Evolutionary conservation across 495 filamentous ascomycete species (phyloP).

Genomic region (Aspergillus ostianus): DNA sequence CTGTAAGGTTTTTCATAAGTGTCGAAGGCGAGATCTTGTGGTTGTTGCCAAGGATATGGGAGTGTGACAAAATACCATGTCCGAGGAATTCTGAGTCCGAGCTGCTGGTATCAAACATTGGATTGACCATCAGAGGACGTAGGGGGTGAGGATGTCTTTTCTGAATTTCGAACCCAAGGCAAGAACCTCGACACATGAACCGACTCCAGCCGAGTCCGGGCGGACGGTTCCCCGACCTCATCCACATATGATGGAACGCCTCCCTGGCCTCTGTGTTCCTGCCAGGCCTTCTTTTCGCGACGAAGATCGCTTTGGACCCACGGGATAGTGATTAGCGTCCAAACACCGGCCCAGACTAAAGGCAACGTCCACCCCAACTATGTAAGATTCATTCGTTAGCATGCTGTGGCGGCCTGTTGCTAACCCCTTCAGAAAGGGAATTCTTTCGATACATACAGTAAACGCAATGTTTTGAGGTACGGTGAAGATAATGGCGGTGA

Average conservation of each 20-base stretch:
- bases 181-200: slow-evolving; percentile 36
- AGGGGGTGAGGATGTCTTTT: slow-evolving; percentile 8
- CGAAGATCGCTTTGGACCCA: slow-evolving; percentile 65
- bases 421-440: neutral
- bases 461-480: slow-evolving; percentile 64
- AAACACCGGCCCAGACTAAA: slow-evolving; percentile 65
- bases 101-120: neutral
- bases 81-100: neutral
- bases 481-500: slow-evolving; percentile 62
- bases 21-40: neutral
- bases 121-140: slow-evolving; percentile 7
- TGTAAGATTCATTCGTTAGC: slow-evolving; percentile 13
- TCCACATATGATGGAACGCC: slow-evolving; percentile 38
- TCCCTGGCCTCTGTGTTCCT: slow-evolving; percentile 35
- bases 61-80: too few relatives aligned
- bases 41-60: neutral
- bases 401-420: neutral
- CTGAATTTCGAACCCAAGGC: slow-evolving; percentile 33
- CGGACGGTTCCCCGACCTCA: slow-evolving; percentile 37
- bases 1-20: neutral
- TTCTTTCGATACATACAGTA: slow-evolving; percentile 50
- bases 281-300: slow-evolving; percentile 63
- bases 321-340: slow-evolving; percentile 63
- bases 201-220: slow-evolving; percentile 42
- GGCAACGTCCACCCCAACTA: slow-evolving; percentile 66